Evolutionary conservation across 768 basidiomycete species (phyloP), one percentile per base, ranked within the genome.

Genomic region (Sporobolomyces pararoseus): DNA sequence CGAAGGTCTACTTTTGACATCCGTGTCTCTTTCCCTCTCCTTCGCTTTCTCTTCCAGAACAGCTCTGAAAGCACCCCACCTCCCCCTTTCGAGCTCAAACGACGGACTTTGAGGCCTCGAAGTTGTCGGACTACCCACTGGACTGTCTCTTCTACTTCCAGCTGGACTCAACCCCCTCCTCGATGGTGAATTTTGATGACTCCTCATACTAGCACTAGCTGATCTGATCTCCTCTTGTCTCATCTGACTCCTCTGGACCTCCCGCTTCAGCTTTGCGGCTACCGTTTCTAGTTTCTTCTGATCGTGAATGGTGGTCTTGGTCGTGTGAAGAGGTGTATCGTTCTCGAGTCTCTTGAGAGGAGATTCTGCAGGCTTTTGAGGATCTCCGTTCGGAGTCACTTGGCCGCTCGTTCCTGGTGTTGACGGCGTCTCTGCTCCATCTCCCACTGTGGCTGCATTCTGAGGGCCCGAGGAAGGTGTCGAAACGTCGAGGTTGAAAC

Each of bases 211-310:
- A 32, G 46, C 54, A 12, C 39, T 46, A 47, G 57, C 51, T n/a
- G 27, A 27, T 16, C 70, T 34, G 31, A 71, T 65, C 23, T 51
- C 32, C 13, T 47, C 50, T 16, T 72, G 71, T 1, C 71, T 57
- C 23, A 37, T 32, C 66, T 68, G 62, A 23, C 42, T 42, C 29
- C 60, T 35, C 35, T 46, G 51, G 9, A 72, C 71, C 50, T 72
- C 71, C 23, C 63, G 39, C 58, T 72, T 63, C 19, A 72, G 58
- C 49, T 63, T 23, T 35, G 65, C 66, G 4, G 65, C 57, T 23
- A 72, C 46, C 34, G 63, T 66, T 21, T 59, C 23, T 23, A 71
- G 29, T 32, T 71, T 57, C 65, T 66, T 55, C 39, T 66, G 60
- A 21, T 53, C 55, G 0, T 61, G 61, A 0, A 32, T 7, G 29